These are phyloP conservation scores for Myochromella boudieri DNA, from an alignment of 768 basidiomycete species.

Conservation along the genomic window DNA sequence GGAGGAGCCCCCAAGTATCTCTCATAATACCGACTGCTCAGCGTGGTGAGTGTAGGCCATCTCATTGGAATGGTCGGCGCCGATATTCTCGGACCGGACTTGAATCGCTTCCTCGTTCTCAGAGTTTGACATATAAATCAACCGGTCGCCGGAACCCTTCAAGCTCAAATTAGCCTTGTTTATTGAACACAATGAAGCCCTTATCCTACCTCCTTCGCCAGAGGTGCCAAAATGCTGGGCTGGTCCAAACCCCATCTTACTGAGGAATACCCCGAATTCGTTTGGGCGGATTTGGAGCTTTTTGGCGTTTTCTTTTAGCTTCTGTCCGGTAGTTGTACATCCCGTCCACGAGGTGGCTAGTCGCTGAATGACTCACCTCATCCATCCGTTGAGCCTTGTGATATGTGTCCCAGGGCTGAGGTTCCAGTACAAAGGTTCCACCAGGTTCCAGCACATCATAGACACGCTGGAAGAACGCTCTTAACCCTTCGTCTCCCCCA, in stretches of 20 bases:
- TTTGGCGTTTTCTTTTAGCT: slow-evolving; percentile 60
- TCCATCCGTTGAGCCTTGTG: slow-evolving; percentile 72
- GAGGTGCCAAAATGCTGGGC: slow-evolving; percentile 47
- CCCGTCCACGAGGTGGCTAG: background rate
- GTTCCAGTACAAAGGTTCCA: slow-evolving; percentile 76
- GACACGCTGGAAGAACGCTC: slow-evolving; percentile 64
- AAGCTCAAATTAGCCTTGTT: slow-evolving; percentile 1
- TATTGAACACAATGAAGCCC: background rate
- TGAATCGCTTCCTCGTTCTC: too few relatives aligned
- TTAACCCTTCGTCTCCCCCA: slow-evolving; percentile 71
- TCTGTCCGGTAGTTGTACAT: slow-evolving; percentile 29
- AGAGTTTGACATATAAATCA: slow-evolving; percentile 57
- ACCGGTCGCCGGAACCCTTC: slow-evolving; percentile 63
- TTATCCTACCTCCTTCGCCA: slow-evolving; percentile 62
- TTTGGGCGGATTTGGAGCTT: slow-evolving; percentile 59
- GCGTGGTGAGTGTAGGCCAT: too few relatives aligned
- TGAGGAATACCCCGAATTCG: slow-evolving; percentile 56
- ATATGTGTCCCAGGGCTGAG: slow-evolving; percentile 86
- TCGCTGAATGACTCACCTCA: slow-evolving; percentile 34
- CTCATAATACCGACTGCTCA: too few relatives aligned
- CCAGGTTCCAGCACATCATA: slow-evolving; percentile 55
- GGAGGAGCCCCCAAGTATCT: too few relatives aligned
- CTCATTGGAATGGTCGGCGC: too few relatives aligned
- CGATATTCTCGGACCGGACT: too few relatives aligned
- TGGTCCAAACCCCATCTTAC: slow-evolving; percentile 60